Evolutionary conservation across 768 basidiomycete genomes (phyloP).

Genomic region (Russula olivacea): DNA sequence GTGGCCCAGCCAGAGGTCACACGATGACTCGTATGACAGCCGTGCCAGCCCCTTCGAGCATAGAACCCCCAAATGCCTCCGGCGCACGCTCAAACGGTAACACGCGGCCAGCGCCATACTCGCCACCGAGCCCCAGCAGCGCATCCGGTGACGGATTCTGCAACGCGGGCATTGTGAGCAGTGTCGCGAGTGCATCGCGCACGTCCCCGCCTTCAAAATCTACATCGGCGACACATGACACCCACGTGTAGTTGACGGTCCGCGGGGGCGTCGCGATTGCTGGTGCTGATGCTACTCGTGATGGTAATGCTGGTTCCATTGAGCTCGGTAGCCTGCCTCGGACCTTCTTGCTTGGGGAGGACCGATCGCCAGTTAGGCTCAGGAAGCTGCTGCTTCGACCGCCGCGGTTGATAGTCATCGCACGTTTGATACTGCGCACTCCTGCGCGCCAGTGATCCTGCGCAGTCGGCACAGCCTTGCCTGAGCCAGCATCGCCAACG

Average conservation of each 20-base stretch:
- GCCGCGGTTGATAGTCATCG: slow-evolving; percentile 24
- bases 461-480: slow-evolving; percentile 59
- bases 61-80: slow-evolving; percentile 39
- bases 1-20: slow-evolving; percentile 9
- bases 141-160: slow-evolving; percentile 31
- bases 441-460: slow-evolving; percentile 71
- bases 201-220: slow-evolving; percentile 81
- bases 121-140: slow-evolving; percentile 32
- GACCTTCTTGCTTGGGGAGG: not conserved
- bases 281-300: not conserved
- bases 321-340: not conserved
- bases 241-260: slow-evolving; percentile 74
- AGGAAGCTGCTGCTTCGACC: not conserved
- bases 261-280: slow-evolving; percentile 27
- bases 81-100: slow-evolving; percentile 53
- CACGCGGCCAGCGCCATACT: slow-evolving; percentile 32
- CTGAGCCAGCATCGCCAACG: slow-evolving; percentile 60
- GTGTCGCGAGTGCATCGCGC: slow-evolving; percentile 42
- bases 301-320: not conserved
- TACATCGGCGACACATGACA: slow-evolving; percentile 72
- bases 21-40: slow-evolving; percentile 32
- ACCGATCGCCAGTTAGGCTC: not conserved
- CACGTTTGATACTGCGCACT: slow-evolving; percentile 49
- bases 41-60: slow-evolving; percentile 33
- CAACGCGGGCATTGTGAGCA: slow-evolving; percentile 36